Evolutionary conservation across 2,329 filamentous ascomycete species (phyloP), one percentile per base, ranked within the genome.

Genomic region (Aspergillus fumigatus): DNA sequence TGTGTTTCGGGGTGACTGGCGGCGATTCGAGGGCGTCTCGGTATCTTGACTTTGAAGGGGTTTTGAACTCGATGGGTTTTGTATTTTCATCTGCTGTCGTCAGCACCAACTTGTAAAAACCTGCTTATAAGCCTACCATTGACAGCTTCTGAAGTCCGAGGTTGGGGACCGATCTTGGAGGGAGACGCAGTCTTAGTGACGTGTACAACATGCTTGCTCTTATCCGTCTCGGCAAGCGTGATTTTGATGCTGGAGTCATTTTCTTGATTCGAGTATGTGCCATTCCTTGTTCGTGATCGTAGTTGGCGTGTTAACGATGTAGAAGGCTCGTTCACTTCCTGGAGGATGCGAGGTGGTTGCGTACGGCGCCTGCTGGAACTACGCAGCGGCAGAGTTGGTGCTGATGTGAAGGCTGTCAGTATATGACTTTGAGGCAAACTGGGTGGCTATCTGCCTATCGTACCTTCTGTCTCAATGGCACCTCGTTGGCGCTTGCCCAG

Each of bases 1-100:
- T 85, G 72, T 95, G 92, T 57, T 90, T 86, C 47, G 93, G 93
- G 4, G 93, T 97, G 54, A 88, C 81, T 2, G 89, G 88, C 21
- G 86, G 82, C 60, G 80, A 81, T 64, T 84, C 83, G 57, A 93
- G 81, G 50, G 84, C 90, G 84, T 97, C 88, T 73, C 89, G 89
- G 87, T 68, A 75, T 55, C 72, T 89, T 51, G 86, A 79, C 14
- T 84, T 84, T 49, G 78, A 75, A 45, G 79, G 74, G 52, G 76
- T 77, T 65, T 78, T 78, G 59, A 79, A 72, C 57, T 72, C 67
- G n/a, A 63, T 70, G 43, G 67, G 74, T 53, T 68, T 72, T 29
- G 67, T 55, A 53, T 76, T 77, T 61, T 79, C 76, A 75, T 83
- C 68, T 79, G 72, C 52, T 58, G 58, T 32, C 4, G 48, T 61